Base-by-base conservation (phyloP, 2,329 filamentous ascomycete species). In the Erysiphe pulchra region DNA sequence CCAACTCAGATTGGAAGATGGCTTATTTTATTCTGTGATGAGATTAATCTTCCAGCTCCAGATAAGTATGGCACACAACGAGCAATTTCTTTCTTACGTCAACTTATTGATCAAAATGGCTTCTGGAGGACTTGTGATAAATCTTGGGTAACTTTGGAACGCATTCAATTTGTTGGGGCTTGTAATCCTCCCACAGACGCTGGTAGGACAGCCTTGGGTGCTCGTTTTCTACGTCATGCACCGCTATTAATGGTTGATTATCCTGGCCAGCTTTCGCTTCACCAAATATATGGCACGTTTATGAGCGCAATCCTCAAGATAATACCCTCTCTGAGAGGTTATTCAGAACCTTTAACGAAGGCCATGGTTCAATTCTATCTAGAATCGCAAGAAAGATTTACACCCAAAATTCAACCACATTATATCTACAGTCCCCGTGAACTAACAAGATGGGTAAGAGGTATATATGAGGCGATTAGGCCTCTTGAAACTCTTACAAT, bases 211-310 rank as follows among this genome's bases (percentile, higher is more conserved):
- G 80, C 90, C 0, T 77, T 99, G 67, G 90, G 84, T 39, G 76
- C 84, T 44, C 73, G 90, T 54, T 99, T 98, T 73, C 70, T 99
- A 52, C 77, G 92, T 48, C 92, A 99, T 61, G 85, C 90, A 14
- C 90, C 90, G n/a, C 73, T 99, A 46, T 81, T 99, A 62, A 98
- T 99, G 92, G 92, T 99, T 38, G 90, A 98, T 59, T 99, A 99
- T 57, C 90, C 90, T 49, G 90, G 92, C 56, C 85, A 98, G 64
- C 69, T 85, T 39, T 98, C 92, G 3, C 72, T 99, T 34, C 79
- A 78, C 53, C 90, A 99, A 60, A 99, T 99, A 53, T 99, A 99
- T 59, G 90, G 92, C 54, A 95, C 92, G 0, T 98, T 98, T 71
- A 98, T 92, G 60, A 80, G 73, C 46, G 90, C 92, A 10, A 76